Evolutionary conservation across 345 rosid genomes (phyloP).

Genomic region (Lepidium sativum): DNA sequence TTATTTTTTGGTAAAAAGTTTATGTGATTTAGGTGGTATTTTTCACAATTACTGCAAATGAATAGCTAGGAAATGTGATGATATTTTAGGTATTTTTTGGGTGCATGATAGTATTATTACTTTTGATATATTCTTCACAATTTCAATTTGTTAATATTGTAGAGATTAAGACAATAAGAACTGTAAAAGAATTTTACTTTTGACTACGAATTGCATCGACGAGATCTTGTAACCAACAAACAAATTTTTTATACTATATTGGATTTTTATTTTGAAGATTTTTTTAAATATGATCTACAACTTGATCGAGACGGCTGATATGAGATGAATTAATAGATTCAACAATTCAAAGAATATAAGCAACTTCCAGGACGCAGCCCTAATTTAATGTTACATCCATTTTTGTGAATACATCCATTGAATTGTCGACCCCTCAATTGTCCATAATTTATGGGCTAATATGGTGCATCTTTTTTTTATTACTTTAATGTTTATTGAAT

Average conservation of each 20-base stretch:
- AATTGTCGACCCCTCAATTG: slow-evolving; percentile 21
- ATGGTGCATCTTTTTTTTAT: background rate
- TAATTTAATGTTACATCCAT: slow-evolving; percentile 23
- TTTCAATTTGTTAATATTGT: background rate
- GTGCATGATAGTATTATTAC: background rate
- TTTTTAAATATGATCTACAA: no score
- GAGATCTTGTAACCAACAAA: background rate
- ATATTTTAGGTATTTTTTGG: background rate
- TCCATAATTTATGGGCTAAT: slow-evolving; percentile 22
- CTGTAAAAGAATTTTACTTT: background rate
- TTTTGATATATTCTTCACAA: background rate
- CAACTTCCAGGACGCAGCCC: slow-evolving; percentile 12
- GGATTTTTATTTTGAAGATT: no score
- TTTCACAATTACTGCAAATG: background rate
- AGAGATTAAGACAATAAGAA: background rate
- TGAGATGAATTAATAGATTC: background rate
- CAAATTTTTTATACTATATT: no score
- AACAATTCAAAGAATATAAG: background rate
- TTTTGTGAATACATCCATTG: slow-evolving; percentile 28
- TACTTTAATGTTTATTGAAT: slow-evolving; percentile 1
- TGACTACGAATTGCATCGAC: background rate
- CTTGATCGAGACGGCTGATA: no score
- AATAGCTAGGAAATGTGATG: background rate
- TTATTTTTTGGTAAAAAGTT: background rate
- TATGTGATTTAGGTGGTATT: background rate